phyloP scores from a whole-genome alignment of 2,329 filamentous ascomycete genomes.

The Talaromyces sp. region DNA sequence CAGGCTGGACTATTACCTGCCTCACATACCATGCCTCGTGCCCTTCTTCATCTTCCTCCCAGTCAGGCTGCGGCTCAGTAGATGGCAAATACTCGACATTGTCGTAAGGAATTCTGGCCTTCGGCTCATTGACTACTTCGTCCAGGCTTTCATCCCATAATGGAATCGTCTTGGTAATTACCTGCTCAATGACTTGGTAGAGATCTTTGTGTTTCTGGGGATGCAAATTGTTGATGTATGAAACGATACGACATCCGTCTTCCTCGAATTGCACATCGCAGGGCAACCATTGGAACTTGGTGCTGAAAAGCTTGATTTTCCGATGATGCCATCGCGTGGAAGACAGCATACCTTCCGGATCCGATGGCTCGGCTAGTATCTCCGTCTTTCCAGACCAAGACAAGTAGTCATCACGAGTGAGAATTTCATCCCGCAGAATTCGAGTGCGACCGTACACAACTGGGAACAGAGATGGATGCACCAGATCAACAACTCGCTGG shows the following conservation, averaged over 20 bases:
- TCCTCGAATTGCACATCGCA: conserved; percentile 32
- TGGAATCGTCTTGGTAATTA: conserved; percentile 28
- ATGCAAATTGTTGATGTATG: conserved; percentile 48
- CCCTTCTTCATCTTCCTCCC: conserved; percentile 20
- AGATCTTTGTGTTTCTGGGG: conserved; percentile 33
- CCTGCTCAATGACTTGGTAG: conserved; percentile 39
- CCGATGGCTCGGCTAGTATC: conserved; percentile 24
- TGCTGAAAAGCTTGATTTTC: not conserved
- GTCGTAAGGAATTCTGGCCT: conserved; percentile 27
- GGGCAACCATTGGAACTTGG: conserved; percentile 45
- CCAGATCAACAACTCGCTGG: conserved; percentile 33
- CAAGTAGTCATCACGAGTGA: conserved; percentile 27
- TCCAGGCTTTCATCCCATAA: conserved; percentile 29
- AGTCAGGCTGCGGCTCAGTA: conserved; percentile 7
- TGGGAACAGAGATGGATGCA: conserved; percentile 63
- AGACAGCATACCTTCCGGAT: conserved; percentile 16
- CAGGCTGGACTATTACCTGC: conserved; percentile 24
- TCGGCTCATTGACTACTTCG: not conserved
- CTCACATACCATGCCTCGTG: conserved; percentile 24
- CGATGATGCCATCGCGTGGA: conserved; percentile 23
- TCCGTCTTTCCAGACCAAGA: conserved; percentile 24
- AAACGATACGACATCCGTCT: conserved; percentile 30
- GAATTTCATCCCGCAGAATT: conserved; percentile 26
- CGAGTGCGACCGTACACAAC: conserved; percentile 38
- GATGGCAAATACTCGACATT: conserved; percentile 25